Conservation (phyloP, 371 early-diverging fungal genomes). For the Haplosporangium sp. region DNA sequence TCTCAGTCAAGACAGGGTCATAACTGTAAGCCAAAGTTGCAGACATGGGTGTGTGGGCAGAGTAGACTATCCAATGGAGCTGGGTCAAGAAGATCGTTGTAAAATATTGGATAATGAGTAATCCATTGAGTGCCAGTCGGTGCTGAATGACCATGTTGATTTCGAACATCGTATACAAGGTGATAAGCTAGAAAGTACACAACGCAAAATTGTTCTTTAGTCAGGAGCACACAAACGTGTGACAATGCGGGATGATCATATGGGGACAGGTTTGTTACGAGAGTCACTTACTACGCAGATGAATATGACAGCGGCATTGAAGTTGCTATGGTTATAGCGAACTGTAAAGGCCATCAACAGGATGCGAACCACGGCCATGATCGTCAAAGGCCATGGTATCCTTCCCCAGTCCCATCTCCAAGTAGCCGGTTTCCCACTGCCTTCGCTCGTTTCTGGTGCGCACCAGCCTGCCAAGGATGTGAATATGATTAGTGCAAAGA, state of each 20-base stretch:
- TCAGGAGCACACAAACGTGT: no score
- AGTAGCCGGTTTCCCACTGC: neutral
- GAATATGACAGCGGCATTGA: conserved; percentile 45
- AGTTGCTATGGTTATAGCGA: conserved; percentile 51
- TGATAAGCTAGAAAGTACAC: conserved; percentile 18
- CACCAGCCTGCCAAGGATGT: conserved; percentile 6
- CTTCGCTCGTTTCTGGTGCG: conserved; percentile 3
- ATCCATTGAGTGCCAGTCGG: conserved; percentile 19
- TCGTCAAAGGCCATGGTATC: conserved; percentile 28
- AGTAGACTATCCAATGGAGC: conserved; percentile 48
- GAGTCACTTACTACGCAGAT: conserved; percentile 33
- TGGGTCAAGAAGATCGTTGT: conserved; percentile 35
- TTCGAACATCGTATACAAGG: conserved; percentile 34
- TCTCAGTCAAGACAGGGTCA: conserved; percentile 39
- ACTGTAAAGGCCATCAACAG: conserved; percentile 35
- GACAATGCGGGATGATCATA: no score
- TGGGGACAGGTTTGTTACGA: no score
- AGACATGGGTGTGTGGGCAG: conserved; percentile 53
- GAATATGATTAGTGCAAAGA: conserved; percentile 10
- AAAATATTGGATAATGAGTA: conserved; percentile 31
- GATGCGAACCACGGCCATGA: conserved; percentile 26
- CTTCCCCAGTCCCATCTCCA: conserved; percentile 34
- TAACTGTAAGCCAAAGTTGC: conserved; percentile 37
- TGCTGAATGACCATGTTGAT: conserved; percentile 45
- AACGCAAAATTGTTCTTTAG: neutral